Percentiles rank a stretch among this genome's conserved stretches.
These are phyloP conservation scores for Pseudocercospora pini-densiflorae DNA, from an alignment of 2,329 filamentous ascomycete species.

Conservation along the genomic window DNA sequence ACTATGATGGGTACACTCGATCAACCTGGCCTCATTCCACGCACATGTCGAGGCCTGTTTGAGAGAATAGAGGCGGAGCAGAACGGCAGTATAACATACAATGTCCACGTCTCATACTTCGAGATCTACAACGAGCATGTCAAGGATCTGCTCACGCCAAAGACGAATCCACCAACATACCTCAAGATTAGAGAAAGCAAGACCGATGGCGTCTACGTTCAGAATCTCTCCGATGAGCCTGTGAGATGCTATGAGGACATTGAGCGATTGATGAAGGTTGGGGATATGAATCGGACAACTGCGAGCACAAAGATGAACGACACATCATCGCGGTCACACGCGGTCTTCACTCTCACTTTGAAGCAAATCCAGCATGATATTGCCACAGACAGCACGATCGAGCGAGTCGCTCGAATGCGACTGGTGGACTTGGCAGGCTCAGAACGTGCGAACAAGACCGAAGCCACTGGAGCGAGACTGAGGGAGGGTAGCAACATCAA, in stretches of 20 bases:
- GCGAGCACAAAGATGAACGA: slow-evolving; percentile 99
- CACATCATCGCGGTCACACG: slow-evolving; percentile 92
- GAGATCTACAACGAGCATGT: slow-evolving; percentile 99
- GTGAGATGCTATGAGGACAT: slow-evolving; percentile 88
- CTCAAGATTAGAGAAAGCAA: slow-evolving; percentile 97
- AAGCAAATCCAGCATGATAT: slow-evolving; percentile 99
- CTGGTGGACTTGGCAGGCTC: slow-evolving; percentile 94
- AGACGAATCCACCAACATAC: slow-evolving; percentile 81
- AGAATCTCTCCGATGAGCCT: slow-evolving; percentile 91
- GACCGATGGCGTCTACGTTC: slow-evolving; percentile 93
- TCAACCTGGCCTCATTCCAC: slow-evolving; percentile 87
- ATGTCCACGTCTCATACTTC: slow-evolving; percentile 97
- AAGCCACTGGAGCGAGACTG: slow-evolving; percentile 87
- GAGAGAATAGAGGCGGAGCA: slow-evolving; percentile 86
- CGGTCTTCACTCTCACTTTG: slow-evolving; percentile 96
- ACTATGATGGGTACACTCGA: slow-evolving; percentile 93
- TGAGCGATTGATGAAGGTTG: slow-evolving; percentile 85
- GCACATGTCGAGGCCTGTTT: slow-evolving; percentile 95
- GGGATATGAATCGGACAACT: slow-evolving; percentile 83
- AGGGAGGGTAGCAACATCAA: slow-evolving; percentile 99
- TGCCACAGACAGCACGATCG: slow-evolving; percentile 96
- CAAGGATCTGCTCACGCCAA: slow-evolving; percentile 84
- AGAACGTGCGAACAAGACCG: slow-evolving; percentile 92
- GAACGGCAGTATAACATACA: slow-evolving; percentile 91
- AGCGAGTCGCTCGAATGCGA: slow-evolving; percentile 89